Evolutionary conservation across 2,329 filamentous ascomycete genomes (phyloP), one percentile per base, ranked within the genome.

Genomic region (Onygenales sp.): DNA sequence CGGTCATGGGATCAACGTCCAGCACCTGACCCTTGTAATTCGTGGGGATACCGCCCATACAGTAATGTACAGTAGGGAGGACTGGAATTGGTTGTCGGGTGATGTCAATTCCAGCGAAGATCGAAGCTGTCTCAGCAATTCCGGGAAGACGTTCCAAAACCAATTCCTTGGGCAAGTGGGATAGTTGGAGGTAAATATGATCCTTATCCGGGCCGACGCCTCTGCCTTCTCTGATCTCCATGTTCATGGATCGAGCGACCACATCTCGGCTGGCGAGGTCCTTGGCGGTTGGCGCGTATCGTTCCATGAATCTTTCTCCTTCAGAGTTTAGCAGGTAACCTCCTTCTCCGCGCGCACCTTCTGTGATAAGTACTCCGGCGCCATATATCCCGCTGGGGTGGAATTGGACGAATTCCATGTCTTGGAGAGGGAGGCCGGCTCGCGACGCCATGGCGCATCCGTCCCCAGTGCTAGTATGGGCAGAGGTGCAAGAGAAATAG

Each of bases 391-490:
- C 89, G 59, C 88, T 93, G 52, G 89, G 89, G 72, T 95, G 89
- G 80, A 94, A 95, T 74, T 94, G 89, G 56, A 95, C 88, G 70
- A 95, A 95, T 71, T 95, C 89, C 59, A 94, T 79, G 82, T 95
- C 89, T 77, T 95, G 89, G 77, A 92, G 91, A 63, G 89, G 88
- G 43, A 94, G 84, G 68, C 89, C 89, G 56, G 89, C 89, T 74
- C 89, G 87, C 59, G 88, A 86, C 63, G 93, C 88, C 89, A 94
- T 94, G 60, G 89, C 89, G 85, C 91, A 92, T 65, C 89, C 89
- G 67, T 95, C 89, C 77, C 89, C 89, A 52, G 89, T 94, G 72
- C 88, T 93, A 55, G 89, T 94, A 75, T 94, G 89, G 27, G 89
- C 89, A 47, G 88, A 93, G 45, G 89, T 95, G 75, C 88, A 94